These are phyloP conservation scores for Jaminaea rosea DNA, from an alignment of 1,284 basidiomycete species.

Conservation along the genomic window DNA sequence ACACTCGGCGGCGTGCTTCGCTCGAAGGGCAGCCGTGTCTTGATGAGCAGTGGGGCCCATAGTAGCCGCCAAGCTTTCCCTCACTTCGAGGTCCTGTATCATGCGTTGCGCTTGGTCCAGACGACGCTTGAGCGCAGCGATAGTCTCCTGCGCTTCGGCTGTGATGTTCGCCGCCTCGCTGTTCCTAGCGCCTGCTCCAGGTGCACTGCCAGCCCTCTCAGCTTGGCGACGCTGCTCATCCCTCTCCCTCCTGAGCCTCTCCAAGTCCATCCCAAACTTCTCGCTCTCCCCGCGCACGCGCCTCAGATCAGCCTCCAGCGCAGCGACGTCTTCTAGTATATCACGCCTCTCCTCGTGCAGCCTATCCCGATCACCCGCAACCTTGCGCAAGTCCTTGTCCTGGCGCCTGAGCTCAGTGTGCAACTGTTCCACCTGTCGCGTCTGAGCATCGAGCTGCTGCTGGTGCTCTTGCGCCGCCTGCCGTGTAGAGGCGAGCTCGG, in stretches of 20 bases:
- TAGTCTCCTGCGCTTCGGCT: constrained; percentile 2
- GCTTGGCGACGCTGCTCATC: constrained; percentile 5
- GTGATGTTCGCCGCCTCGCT: not conserved
- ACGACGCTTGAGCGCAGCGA: constrained; percentile 4
- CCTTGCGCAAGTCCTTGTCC: constrained; percentile 14
- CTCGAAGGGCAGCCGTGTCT: constrained; percentile 9
- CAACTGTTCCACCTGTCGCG: constrained; percentile 20
- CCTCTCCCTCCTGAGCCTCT: constrained; percentile 16
- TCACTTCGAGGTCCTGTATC: constrained; percentile 16
- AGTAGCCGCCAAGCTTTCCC: constrained; percentile 11
- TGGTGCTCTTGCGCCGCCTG: constrained; percentile 21
- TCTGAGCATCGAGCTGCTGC: constrained; percentile 31
- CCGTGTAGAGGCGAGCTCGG: constrained; percentile 16
- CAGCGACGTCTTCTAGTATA: constrained; percentile 24
- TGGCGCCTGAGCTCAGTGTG: constrained; percentile 19
- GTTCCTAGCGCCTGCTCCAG: not conserved
- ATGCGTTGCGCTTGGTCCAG: constrained; percentile 12
- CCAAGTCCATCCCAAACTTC: constrained; percentile 23
- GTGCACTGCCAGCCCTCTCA: not conserved
- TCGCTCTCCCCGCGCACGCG: constrained; percentile 19
- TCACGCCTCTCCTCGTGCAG: constrained; percentile 18
- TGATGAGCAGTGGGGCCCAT: not conserved
- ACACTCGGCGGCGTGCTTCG: constrained; percentile 71
- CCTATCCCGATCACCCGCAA: constrained; percentile 22
- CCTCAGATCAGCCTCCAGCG: constrained; percentile 23